These are phyloP conservation scores for Allomyces arbusculus DNA, from an alignment of 192 early-diverging fungal species.

Conservation along the genomic window DNA sequence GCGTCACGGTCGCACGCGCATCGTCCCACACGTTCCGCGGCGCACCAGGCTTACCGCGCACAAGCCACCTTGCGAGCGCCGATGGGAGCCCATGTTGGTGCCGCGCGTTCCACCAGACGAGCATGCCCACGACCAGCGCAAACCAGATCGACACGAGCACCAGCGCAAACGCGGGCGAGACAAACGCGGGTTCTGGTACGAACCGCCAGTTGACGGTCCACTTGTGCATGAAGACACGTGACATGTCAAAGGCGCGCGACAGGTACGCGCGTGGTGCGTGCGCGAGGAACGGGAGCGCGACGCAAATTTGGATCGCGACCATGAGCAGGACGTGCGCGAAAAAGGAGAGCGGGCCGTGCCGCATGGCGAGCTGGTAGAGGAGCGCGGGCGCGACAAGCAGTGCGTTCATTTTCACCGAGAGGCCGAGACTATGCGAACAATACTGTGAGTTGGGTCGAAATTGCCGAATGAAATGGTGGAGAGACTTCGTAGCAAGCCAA, in stretches of 20 bases:
- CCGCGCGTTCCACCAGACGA: constrained; percentile 21
- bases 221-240: constrained; percentile 59
- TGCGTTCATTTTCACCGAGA: constrained; percentile 86
- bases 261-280: constrained; percentile 42
- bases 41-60: constrained; percentile 4
- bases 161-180: constrained; percentile 30
- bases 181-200: constrained; percentile 45
- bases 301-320: constrained; percentile 24
- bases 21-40: constrained; percentile 7
- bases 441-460: too few species aligned
- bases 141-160: constrained; percentile 39
- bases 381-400: constrained; percentile 76
- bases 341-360: constrained; percentile 18
- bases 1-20: constrained; percentile 17
- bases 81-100: too few species aligned
- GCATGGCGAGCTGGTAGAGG: constrained; percentile 40
- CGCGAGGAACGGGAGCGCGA: constrained; percentile 42
- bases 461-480: too few species aligned
- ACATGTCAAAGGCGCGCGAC: constrained; percentile 65
- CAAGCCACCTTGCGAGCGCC: constrained; percentile 2
- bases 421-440: too few species aligned
- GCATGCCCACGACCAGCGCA: constrained; percentile 32
- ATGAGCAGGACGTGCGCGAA: constrained; percentile 21
- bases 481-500: too few species aligned
- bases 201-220: constrained; percentile 98